Evolutionary conservation across 2,329 filamentous ascomycete species (phyloP).

Genomic region (Herpotrichia juniperi): DNA sequence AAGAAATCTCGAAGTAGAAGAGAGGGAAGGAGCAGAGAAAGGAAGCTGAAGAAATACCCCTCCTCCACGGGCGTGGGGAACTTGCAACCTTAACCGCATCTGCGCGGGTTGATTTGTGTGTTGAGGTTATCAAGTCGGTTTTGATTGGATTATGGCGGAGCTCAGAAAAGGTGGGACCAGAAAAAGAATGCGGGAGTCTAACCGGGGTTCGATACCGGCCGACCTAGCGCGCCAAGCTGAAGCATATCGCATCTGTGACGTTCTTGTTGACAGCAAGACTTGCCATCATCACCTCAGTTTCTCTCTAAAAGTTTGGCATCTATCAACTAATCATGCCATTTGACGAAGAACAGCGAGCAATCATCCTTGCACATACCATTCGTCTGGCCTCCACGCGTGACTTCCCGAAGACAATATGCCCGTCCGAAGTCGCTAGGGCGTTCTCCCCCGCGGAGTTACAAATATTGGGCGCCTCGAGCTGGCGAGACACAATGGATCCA

Average conservation of each 20-base stretch:
- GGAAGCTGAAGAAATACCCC: neutral
- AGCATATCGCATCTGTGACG: no score
- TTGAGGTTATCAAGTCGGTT: constrained; percentile 12
- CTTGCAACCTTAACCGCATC: neutral
- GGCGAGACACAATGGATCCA: constrained; percentile 56
- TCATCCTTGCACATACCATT: constrained; percentile 26
- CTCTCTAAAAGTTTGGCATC: constrained; percentile 1
- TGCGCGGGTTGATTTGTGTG: constrained; percentile 7
- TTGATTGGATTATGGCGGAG: constrained; percentile 19
- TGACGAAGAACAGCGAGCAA: constrained; percentile 19
- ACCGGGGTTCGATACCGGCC: no score
- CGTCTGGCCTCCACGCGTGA: constrained; percentile 37
- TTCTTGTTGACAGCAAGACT: no score
- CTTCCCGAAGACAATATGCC: constrained; percentile 59
- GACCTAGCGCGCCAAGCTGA: no score
- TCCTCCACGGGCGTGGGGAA: constrained; percentile 2
- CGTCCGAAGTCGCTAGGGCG: constrained; percentile 57
- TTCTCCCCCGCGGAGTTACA: constrained; percentile 49
- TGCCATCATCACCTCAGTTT: neutral
- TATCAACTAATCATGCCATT: constrained; percentile 23
- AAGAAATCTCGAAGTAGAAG: neutral
- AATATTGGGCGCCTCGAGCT: constrained; percentile 33
- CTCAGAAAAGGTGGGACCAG: constrained; percentile 4
- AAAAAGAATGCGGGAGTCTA: constrained; percentile 2
- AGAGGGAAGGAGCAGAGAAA: neutral